Percentiles rank a stretch among this genome's conserved stretches.
Evolutionary conservation across 495 filamentous ascomycete species (phyloP).

Genomic region (Neurospora discreta): DNA sequence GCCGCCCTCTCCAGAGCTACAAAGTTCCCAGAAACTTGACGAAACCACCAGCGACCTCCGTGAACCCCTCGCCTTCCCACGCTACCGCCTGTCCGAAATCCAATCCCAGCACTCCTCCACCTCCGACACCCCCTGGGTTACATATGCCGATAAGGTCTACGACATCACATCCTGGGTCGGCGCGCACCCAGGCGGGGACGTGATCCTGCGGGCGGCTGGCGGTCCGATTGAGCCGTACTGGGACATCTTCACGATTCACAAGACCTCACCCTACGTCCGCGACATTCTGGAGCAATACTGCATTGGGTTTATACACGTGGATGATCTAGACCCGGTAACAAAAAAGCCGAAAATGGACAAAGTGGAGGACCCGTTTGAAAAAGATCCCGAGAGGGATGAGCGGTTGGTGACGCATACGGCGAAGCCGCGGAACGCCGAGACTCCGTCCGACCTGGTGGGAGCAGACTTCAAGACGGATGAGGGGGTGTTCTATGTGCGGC

Average conservation of each 20-base stretch:
- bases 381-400: constrained; percentile 40
- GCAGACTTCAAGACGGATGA: constrained; percentile 41
- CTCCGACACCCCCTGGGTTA: constrained; percentile 40
- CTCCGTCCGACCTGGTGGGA: constrained; percentile 34
- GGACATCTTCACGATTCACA: constrained; percentile 53
- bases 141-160: constrained; percentile 42
- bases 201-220: constrained; percentile 48
- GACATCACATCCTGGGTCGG: constrained; percentile 48
- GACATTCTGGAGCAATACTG: constrained; percentile 46
- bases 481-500: constrained; percentile 47
- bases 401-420: constrained; percentile 33
- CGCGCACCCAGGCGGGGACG: constrained; percentile 48
- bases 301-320: constrained; percentile 40
- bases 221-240: constrained; percentile 49
- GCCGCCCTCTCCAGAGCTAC: neutral
- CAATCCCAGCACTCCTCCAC: constrained; percentile 34
- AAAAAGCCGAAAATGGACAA: constrained; percentile 24
- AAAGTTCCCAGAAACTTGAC: neutral
- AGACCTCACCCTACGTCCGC: constrained; percentile 38
- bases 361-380: constrained; percentile 45
- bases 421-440: constrained; percentile 49
- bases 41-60: constrained; percentile 7
- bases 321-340: constrained; percentile 39
- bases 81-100: constrained; percentile 37
- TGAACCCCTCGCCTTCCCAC: constrained; percentile 26